Evolutionary conservation across 2,329 filamentous ascomycete species (phyloP).

Genomic region (Aureobasidium lini): DNA sequence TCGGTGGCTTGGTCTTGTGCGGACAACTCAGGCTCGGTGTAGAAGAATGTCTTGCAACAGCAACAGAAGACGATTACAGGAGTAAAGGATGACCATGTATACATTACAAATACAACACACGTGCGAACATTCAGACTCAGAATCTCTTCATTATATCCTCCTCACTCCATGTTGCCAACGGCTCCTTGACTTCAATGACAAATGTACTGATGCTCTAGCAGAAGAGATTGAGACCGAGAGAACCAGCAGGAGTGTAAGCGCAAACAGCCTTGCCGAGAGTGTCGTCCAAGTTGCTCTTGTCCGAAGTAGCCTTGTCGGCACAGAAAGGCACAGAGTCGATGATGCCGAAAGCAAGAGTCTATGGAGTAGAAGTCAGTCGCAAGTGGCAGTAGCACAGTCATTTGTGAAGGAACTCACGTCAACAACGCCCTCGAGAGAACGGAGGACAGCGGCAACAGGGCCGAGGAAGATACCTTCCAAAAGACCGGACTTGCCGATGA

Average conservation of each 20-base stretch:
- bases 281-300: constrained; percentile 11
- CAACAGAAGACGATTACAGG: no score
- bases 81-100: no score
- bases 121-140: no score
- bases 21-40: constrained; percentile 32
- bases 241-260: constrained; percentile 15
- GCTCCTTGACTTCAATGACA: no score
- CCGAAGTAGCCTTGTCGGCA: background rate
- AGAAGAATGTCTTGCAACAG: no score
- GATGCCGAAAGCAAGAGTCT: constrained; percentile 13
- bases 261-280: constrained; percentile 12
- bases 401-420: background rate
- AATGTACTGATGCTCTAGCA: background rate
- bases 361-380: background rate
- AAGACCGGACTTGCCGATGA: constrained; percentile 31
- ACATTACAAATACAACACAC: no score
- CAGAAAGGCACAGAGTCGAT: constrained; percentile 12
- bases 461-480: constrained; percentile 24
- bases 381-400: background rate
- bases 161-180: no score
- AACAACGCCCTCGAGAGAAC: constrained; percentile 11
- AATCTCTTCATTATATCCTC: no score
- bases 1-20: constrained; percentile 37
- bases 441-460: constrained; percentile 23
- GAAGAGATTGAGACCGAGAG: constrained; percentile 13